Evolutionary conservation across 2,329 filamentous ascomycete species (phyloP).

Genomic region (Aureobasidium mangrovei): DNA sequence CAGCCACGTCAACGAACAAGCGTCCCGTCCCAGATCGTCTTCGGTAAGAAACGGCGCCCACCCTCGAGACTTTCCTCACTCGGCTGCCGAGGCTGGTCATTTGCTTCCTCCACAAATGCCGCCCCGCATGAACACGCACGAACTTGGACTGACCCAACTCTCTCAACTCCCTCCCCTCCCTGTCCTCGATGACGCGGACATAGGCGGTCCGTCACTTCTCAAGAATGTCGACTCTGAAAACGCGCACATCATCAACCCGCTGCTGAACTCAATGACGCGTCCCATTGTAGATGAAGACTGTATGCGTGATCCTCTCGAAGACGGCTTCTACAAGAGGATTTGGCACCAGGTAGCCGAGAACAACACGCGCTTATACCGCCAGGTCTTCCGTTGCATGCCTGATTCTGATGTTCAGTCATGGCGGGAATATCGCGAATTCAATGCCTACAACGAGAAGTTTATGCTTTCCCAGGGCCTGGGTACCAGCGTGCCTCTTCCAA

Average conservation of each 20-base stretch:
- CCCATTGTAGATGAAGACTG: constrained; percentile 79
- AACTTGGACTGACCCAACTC: constrained; percentile 57
- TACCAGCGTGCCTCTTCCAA: constrained; percentile 39
- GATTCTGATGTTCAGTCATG: constrained; percentile 90
- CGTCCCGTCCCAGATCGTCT: background rate
- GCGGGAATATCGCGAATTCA: constrained; percentile 84
- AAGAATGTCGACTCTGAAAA: constrained; percentile 46
- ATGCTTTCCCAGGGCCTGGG: constrained; percentile 51
- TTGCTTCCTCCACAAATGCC: constrained; percentile 50
- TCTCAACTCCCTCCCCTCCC: constrained; percentile 65
- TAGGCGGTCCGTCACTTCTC: constrained; percentile 61
- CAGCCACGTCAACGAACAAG: background rate
- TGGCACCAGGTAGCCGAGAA: constrained; percentile 86
- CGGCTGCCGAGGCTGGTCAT: constrained; percentile 15
- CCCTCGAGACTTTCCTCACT: background rate
- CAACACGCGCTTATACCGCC: constrained; percentile 89
- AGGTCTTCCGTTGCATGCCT: constrained; percentile 93
- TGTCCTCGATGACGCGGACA: constrained; percentile 67
- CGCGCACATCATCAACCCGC: constrained; percentile 36
- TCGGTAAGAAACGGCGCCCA: background rate
- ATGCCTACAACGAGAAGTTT: constrained; percentile 69
- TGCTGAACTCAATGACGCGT: constrained; percentile 58
- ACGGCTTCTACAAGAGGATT: constrained; percentile 74
- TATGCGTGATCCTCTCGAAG: constrained; percentile 82
- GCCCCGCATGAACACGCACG: constrained; percentile 54